phyloP scores from a whole-genome alignment of 768 basidiomycete species.

The Lactarius sanguifluus region DNA sequence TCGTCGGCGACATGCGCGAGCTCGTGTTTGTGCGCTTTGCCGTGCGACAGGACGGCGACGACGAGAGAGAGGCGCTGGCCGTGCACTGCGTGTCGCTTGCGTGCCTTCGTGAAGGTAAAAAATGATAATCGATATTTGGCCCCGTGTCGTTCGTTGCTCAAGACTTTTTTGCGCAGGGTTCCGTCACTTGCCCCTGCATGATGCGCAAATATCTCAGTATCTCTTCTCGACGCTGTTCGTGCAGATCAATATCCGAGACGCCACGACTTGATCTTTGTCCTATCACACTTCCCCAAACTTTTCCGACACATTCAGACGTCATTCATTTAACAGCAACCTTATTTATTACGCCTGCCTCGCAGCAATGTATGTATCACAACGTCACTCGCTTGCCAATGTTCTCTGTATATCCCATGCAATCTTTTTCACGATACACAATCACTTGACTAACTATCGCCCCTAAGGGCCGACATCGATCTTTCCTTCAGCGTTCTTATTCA shows the following conservation, averaged over 20 bases:
- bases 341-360: not conserved
- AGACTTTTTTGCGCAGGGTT: conserved; percentile 56
- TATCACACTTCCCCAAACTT: not conserved
- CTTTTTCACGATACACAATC: not conserved
- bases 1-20: conserved; percentile 73
- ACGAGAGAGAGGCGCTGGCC: conserved; percentile 66
- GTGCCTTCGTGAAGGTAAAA: conserved; percentile 65
- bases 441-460: not conserved
- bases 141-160: conserved; percentile 33
- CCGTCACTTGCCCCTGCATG: conserved; percentile 87
- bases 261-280: conserved; percentile 3
- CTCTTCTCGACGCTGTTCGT: conserved; percentile 95
- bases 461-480: not conserved
- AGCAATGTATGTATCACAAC: conserved; percentile 16
- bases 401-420: conserved; percentile 6
- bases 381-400: not conserved
- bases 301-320: not conserved
- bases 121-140: conserved; percentile 20
- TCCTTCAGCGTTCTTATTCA: not conserved
- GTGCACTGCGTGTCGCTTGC: conserved; percentile 73
- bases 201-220: conserved; percentile 81
- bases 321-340: not conserved
- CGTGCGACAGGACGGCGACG: conserved; percentile 63
- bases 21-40: conserved; percentile 82
- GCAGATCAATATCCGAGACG: conserved; percentile 50